Evolutionary conservation across 306 rosid species (phyloP).

Genomic region (Dalbergia oliveri): DNA sequence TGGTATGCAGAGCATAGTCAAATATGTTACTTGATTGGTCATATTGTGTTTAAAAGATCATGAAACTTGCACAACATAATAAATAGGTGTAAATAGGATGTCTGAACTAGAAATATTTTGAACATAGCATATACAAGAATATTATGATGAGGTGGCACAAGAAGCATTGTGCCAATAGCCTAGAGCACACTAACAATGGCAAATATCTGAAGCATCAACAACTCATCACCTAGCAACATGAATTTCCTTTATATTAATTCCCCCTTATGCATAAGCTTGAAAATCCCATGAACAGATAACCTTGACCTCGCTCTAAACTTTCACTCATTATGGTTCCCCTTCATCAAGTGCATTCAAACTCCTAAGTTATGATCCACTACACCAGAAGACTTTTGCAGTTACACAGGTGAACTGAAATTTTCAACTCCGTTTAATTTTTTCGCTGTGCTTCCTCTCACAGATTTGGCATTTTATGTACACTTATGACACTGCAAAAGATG

Average conservation of each 20-base stretch:
- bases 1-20: neutral
- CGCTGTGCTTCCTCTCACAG: neutral
- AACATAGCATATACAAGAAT: neutral
- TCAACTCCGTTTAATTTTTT: neutral
- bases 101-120: neutral
- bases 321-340: neutral
- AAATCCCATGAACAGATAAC: neutral
- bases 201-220: neutral
- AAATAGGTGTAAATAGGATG: neutral
- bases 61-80: neutral
- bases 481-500: neutral
- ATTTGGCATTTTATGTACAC: neutral
- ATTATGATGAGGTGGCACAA: neutral
- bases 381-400: neutral
- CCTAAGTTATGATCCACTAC: neutral
- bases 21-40: neutral
- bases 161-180: neutral
- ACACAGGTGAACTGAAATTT: neutral
- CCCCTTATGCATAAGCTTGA: neutral
- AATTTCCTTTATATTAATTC: too few relatives aligned
- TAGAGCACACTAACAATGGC: neutral
- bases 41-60: neutral
- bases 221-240: neutral
- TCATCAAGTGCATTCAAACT: neutral
- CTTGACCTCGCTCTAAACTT: neutral